These are phyloP conservation scores for Claviceps cyperi DNA, from an alignment of 2,329 filamentous ascomycete genomes.

Conservation along the genomic window DNA sequence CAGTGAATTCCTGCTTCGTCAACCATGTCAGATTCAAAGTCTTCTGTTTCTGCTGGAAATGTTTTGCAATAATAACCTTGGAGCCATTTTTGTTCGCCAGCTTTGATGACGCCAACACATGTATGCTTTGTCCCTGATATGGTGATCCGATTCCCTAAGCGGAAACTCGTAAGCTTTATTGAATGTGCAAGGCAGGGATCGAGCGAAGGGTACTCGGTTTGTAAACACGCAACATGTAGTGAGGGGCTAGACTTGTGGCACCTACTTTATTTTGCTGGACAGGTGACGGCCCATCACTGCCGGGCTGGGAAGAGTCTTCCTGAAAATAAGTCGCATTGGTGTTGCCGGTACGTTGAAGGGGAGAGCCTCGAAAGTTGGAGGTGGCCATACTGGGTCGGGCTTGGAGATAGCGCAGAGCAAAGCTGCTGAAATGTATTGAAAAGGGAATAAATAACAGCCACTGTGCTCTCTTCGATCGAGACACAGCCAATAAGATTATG, in stretches of 20 bases:
- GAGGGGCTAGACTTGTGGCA: not conserved
- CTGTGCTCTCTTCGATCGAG: conserved; percentile 3
- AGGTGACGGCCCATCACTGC: conserved; percentile 7
- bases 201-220: not conserved
- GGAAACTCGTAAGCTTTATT: not conserved
- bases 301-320: conserved; percentile 10
- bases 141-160: conserved; percentile 10
- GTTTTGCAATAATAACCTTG: conserved; percentile 29
- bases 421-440: conserved; percentile 6
- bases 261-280: conserved; percentile 9
- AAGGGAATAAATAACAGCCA: conserved; percentile 8
- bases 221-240: not conserved
- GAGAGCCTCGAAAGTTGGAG: conserved; percentile 13
- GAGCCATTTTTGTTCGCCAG: conserved; percentile 37
- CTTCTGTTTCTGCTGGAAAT: not conserved
- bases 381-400: conserved; percentile 15
- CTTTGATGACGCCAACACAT: conserved; percentile 37
- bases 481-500: conserved; percentile 12
- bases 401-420: conserved; percentile 1
- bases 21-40: conserved; percentile 5
- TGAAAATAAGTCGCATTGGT: conserved; percentile 8
- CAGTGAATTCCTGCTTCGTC: conserved; percentile 26
- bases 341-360: conserved; percentile 13
- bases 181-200: not conserved
- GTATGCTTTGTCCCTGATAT: conserved; percentile 23